Base-by-base conservation (phyloP, 1,139 yeast genomes). In the Saccharomyces hybrid region DNA sequence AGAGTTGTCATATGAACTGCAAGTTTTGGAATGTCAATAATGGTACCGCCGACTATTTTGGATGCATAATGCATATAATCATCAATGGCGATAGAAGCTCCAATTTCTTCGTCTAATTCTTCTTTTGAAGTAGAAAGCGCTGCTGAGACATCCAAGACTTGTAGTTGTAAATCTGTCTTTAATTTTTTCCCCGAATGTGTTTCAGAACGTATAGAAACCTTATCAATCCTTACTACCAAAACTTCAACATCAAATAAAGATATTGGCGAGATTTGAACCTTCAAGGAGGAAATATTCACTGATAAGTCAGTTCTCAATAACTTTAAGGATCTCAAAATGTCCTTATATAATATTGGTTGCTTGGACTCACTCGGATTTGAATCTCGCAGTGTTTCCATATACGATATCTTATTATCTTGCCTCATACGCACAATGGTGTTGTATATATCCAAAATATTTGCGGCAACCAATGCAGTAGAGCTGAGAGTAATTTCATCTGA, bases 381-480 rank as follows among this genome's bases (percentile, higher is more conserved):
- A 51, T 65, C 71, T 42, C 65, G 63, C 53, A 73, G 73, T 2
- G 88, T 88, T 59, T 89, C 96, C 54, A 78, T 79, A 64, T 90
- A 89, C 0, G 95, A 85, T 3, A 81, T 76, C 59, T 77, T 78
- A 60, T 82, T 86, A 57, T 89, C 96, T 61, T 83, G 86, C 29
- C 83, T 76, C 77, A 90, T 83, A 61, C 96, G 77, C 50, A 80
- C 72, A 26, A 88, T 73, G 0, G 95, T 83, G 56, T 84, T 85
- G 64, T 82, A 80, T 50, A 93, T 84, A 71, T 91, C 97, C 60
- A 84, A 75, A 32, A 88, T 74, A 64, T 86, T 89, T 0, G 96
- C 85, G 0, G 95, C 95, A 0, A 95, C 85, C 63, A 93, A 76
- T 0, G 96, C 88, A 0, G 98, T 90, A 55, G 86, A 75, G 63